A percentile compares a stretch with the other conserved stretches of the same genome.
Evolutionary conservation across 768 basidiomycete genomes (phyloP).

Genomic region (Sistotremastrum niveocremeum): DNA sequence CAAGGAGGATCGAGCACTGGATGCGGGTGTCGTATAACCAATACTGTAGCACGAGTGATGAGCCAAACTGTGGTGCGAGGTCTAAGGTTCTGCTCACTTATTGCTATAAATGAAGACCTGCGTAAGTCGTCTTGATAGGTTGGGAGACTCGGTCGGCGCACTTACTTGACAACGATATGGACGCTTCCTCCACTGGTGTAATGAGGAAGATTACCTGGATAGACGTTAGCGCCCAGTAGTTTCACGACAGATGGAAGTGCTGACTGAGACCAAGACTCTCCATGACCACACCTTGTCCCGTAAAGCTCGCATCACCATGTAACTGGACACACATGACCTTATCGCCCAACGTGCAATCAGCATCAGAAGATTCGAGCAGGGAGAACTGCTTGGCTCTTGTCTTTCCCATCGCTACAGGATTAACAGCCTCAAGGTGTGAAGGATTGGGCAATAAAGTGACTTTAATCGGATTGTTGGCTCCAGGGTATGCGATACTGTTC

Average conservation of each 20-base stretch:
- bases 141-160: slow-evolving; percentile 4
- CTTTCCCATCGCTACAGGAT: slow-evolving; percentile 79
- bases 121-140: background rate
- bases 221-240: background rate
- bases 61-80: background rate
- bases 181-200: slow-evolving; percentile 85
- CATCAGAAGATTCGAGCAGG: slow-evolving; percentile 51
- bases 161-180: slow-evolving; percentile 84
- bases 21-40: slow-evolving; percentile 84
- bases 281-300: slow-evolving; percentile 85
- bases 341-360: slow-evolving; percentile 36
- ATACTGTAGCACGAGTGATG: slow-evolving; percentile 37
- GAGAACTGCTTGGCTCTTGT: slow-evolving; percentile 85
- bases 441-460: slow-evolving; percentile 73
- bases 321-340: slow-evolving; percentile 80
- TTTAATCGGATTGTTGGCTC: slow-evolving; percentile 37
- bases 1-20: slow-evolving; percentile 67
- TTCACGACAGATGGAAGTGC: slow-evolving; percentile 13
- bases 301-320: slow-evolving; percentile 86
- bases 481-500: slow-evolving; percentile 44
- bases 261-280: slow-evolving; percentile 72
- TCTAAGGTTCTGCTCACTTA: slow-evolving; percentile 11
- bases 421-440: slow-evolving; percentile 76
- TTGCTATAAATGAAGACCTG: slow-evolving; percentile 11
- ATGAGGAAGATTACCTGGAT: slow-evolving; percentile 70